Base-by-base conservation (phyloP, 2,329 filamentous ascomycete genomes). In the Didymella exigua region DNA sequence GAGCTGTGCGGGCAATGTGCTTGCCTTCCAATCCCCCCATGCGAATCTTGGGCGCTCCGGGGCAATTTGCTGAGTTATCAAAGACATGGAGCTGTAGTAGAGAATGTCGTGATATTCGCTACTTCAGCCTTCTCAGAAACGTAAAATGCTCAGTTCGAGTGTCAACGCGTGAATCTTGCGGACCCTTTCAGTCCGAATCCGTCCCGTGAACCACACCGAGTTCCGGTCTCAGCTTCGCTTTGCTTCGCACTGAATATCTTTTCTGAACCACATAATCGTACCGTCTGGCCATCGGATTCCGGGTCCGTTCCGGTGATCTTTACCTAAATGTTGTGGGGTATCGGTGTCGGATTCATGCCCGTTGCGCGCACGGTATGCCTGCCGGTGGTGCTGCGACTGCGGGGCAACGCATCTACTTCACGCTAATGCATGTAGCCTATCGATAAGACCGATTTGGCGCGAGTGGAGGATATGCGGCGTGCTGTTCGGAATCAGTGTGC, bases 51-150 rank as follows among this genome's bases (percentile, higher is more conserved):
- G 19, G 16, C 21, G 19, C 21, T 45, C 45, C 8, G 41, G 24
- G 34, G 54, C 38, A 44, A 60, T 24, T 47, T 59, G 51, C 27
- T 64, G 54, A 44, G 52, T 51, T 58, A 65, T 58, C 33, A 45
- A 43, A 27, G 40, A 27, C 27, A 49, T 45, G 30, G 33, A 49
- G 26, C 24, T 40, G 45, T 34, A 54, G 40, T 24, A 33, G 27
- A 44, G 31, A 34, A 34, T 18, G n/a, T 34, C 33, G 40, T 34
- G 33, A 29, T 45, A 36, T 13, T 33, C 11, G 34, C 34, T 13
- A 13, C 19, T 27, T 27, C 34, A 34, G 19, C 16, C 26, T 42
- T 40, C 4, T 27, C 26, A 21, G 21, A 4, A 40, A 45, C 16
- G 4, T 23, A 40, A 33, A 13, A 49, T 30, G 27, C 33, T 8